phyloP scores from a whole-genome alignment of 2,329 filamentous ascomycete genomes.

The Aspergillus bombycis region DNA sequence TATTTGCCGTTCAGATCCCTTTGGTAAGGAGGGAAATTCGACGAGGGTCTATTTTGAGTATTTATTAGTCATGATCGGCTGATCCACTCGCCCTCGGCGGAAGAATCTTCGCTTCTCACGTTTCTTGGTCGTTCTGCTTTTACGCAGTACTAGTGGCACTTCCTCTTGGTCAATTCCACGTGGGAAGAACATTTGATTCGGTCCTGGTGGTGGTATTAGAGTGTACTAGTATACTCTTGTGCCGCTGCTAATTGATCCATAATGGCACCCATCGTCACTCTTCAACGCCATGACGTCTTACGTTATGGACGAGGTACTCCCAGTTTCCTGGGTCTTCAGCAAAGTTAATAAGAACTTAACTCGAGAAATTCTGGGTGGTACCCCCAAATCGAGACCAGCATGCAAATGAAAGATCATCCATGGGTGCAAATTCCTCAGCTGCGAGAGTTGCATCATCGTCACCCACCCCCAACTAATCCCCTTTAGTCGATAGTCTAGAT shows the following conservation, averaged over 20 bases:
- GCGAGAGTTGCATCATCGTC: neutral
- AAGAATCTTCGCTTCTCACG: neutral
- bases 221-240: neutral
- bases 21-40: neutral
- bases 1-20: neutral
- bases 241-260: neutral
- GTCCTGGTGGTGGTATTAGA: neutral
- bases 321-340: neutral
- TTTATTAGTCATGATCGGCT: neutral
- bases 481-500: neutral
- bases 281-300: neutral
- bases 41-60: neutral
- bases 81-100: neutral
- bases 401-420: neutral
- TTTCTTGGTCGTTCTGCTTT: neutral
- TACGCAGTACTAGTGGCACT: too few relatives aligned
- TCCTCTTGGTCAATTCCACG: too few relatives aligned
- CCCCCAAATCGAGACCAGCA: neutral
- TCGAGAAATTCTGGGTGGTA: neutral
- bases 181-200: too few relatives aligned
- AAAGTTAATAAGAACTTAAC: neutral
- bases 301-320: neutral
- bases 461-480: neutral
- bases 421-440: neutral
- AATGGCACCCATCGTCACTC: neutral